Conservation (phyloP, 257 asterid genomes). For the Scutellaria minor region DNA sequence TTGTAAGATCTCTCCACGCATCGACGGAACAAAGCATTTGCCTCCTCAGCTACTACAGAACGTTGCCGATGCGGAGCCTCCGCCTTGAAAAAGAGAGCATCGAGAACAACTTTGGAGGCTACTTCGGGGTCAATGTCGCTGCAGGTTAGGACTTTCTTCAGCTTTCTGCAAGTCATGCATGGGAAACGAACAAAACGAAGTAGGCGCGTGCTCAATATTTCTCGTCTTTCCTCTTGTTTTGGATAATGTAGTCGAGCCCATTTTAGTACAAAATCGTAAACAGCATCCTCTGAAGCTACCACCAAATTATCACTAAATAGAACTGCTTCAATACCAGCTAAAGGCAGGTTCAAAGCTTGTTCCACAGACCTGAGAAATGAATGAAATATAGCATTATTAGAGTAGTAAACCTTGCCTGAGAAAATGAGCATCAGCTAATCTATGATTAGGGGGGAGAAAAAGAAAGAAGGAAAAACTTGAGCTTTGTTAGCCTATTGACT, state of each 20-base stretch:
- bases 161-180: constrained; percentile 81
- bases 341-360: constrained; percentile 73
- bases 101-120: constrained; percentile 68
- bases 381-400: constrained; percentile 12
- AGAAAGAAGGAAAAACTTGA: neutral
- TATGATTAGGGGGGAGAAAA: neutral
- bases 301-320: constrained; percentile 75
- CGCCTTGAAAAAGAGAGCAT: constrained; percentile 79
- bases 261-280: constrained; percentile 72
- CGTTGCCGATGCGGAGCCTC: constrained; percentile 80
- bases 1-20: constrained; percentile 78
- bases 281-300: constrained; percentile 82
- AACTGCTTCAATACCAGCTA: constrained; percentile 79
- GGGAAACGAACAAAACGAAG: constrained; percentile 78
- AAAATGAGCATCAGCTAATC: neutral
- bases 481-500: too few species aligned
- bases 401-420: constrained; percentile 16
- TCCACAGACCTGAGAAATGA: constrained; percentile 59
- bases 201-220: constrained; percentile 61
- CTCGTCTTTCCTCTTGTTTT: constrained; percentile 63
- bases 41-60: constrained; percentile 49
- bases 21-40: constrained; percentile 44
- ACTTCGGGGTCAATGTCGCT: constrained; percentile 65
- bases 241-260: constrained; percentile 81
- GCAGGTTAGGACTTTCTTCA: constrained; percentile 68